Percentiles rank a stretch among this genome's conserved stretches.
phyloP scores from a whole-genome alignment of 768 basidiomycete species.

The Tephrocybe sp. region DNA sequence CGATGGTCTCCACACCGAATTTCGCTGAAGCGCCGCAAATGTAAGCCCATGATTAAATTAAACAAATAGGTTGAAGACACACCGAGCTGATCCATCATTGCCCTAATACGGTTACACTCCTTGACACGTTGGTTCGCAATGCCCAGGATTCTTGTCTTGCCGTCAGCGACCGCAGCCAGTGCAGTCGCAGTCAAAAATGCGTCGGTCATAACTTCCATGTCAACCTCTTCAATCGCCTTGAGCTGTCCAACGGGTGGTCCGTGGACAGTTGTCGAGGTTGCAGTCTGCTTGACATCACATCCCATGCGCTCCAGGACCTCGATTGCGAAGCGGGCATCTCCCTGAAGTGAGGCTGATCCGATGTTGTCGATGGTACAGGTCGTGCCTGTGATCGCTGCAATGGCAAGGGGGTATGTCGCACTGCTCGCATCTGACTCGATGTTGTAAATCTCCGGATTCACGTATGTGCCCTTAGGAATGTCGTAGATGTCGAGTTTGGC shows the following conservation, averaged over 20 bases:
- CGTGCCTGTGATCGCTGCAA: constrained; percentile 97
- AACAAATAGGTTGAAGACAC: constrained; percentile 20
- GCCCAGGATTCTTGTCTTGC: constrained; percentile 82
- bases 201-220: constrained; percentile 99
- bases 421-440: constrained; percentile 96
- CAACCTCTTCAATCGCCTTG: constrained; percentile 80
- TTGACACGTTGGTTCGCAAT: constrained; percentile 99
- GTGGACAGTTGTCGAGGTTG: constrained; percentile 84
- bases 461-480: constrained; percentile 80
- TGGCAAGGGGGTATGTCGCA: constrained; percentile 95
- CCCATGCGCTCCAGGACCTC: constrained; percentile 95
- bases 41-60: constrained; percentile 3
- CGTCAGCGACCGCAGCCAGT: constrained; percentile 78
- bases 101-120: constrained; percentile 95
- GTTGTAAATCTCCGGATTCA: constrained; percentile 76
- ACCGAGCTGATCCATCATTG: constrained; percentile 97
- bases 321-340: constrained; percentile 95
- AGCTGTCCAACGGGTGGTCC: constrained; percentile 85
- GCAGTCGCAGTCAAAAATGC: constrained; percentile 96
- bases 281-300: constrained; percentile 86
- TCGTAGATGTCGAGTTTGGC: constrained; percentile 77
- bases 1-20: constrained; percentile 90
- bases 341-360: constrained; percentile 87
- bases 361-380: constrained; percentile 93
- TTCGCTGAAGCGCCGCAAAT: constrained; percentile 57